These are phyloP conservation scores for Pseudofabraea citricarpa DNA, from an alignment of 2,329 filamentous ascomycete genomes.

Conservation along the genomic window DNA sequence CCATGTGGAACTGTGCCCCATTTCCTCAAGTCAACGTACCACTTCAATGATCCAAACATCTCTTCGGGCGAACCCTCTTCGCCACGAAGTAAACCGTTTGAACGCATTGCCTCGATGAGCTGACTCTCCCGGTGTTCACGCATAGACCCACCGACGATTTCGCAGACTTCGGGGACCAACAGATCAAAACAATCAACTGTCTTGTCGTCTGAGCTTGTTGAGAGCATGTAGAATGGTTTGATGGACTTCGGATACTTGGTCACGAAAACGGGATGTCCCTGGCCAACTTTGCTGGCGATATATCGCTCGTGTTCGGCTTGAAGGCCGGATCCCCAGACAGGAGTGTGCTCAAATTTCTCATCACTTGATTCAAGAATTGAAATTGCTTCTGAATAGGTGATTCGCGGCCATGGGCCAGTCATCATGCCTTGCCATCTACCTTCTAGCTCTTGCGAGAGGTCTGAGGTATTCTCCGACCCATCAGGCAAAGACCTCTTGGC, in stretches of 20 bases:
- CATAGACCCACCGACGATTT: conserved; percentile 66
- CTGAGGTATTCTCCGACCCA: conserved; percentile 12
- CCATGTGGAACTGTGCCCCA: conserved; percentile 70
- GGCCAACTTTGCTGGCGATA: conserved; percentile 60
- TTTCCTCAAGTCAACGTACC: conserved; percentile 66
- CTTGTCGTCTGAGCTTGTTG: conserved; percentile 22
- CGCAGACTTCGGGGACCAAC: conserved; percentile 62
- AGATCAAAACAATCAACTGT: conserved; percentile 71
- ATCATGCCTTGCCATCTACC: conserved; percentile 70
- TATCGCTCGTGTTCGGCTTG: conserved; percentile 92
- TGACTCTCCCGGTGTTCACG: conserved; percentile 60
- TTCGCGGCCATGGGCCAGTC: conserved; percentile 62
- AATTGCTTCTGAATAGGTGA: conserved; percentile 80
- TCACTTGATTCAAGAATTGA: conserved; percentile 56
- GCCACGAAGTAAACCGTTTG: conserved; percentile 43
- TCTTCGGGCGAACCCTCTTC: conserved; percentile 31
- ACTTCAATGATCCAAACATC: conserved; percentile 47
- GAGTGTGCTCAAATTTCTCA: conserved; percentile 59
- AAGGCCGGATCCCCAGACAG: conserved; percentile 68
- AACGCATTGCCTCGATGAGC: conserved; percentile 55
- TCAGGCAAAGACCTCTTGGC: conserved; percentile 34
- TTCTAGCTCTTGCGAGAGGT: conserved; percentile 46
- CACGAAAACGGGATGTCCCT: conserved; percentile 72
- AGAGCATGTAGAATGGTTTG: conserved; percentile 90
- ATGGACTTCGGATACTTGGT: conserved; percentile 85